Base-by-base conservation (phyloP, 208 protist species). In the Phytomonas sp. region DNA sequence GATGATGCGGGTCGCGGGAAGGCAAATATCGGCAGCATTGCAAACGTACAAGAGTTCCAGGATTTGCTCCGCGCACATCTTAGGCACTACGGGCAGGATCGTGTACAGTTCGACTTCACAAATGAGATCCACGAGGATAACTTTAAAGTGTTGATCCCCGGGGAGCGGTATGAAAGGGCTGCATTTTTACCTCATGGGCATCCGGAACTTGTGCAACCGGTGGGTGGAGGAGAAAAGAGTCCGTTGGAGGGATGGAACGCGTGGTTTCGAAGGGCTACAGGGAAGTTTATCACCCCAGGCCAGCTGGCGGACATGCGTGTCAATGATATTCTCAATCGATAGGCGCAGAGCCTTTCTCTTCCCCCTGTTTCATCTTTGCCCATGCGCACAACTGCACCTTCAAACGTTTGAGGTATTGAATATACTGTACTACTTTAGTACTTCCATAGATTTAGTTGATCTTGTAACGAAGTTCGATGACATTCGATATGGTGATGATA, bases 51-150 rank as follows among this genome's bases (percentile, higher is more conserved):
- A 19, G 88, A 96, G 77, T 92, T 96, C 42, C 80, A 82, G 52
- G 91, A 96, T 66, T 14, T 96, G 31, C 73, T 93, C 49, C 84
- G 88, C 29, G 73, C 84, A 26, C 84, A 89, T 63, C 66, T 93
- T 31, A 74, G 60, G 4, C 87, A 96, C 78, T 96, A 94, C 79
- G 88, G 88, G 2, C 66, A 73, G 26, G 67, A 82, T 40, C 88
- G 88, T 63, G 79, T 94, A 52, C 86, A 80, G 60, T 94, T 96
- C 49, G 88, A 96, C 78, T 75, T 96, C 66, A 79, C 81, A 19
- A 61, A 75, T 49, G 91, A 94, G 75, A 81, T 93, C 23, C 79
- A 84, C 62, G n/a, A 67, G 40, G 70, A 80, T 29, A 91, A 85
- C 68, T 92, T 96, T 56, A 77, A 76, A 63, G 77, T 94, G 37